Evolutionary conservation across 805 yeast species (phyloP).

Genomic region (Metschnikowia proteae): DNA sequence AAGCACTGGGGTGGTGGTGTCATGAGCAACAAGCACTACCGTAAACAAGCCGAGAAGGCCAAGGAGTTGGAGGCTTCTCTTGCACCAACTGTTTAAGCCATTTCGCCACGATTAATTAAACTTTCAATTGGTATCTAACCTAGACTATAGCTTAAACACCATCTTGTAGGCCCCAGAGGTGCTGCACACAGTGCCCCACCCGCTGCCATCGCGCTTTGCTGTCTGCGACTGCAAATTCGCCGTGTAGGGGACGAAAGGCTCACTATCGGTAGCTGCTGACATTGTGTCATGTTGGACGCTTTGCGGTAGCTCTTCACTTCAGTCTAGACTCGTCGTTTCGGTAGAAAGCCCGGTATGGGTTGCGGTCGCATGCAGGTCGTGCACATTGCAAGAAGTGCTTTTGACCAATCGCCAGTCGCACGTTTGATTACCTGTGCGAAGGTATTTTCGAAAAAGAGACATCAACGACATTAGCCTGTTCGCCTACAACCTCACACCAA

Average conservation of each 20-base stretch:
- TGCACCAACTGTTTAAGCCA: conserved; percentile 7
- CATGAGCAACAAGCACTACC: conserved; percentile 91
- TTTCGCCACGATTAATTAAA: not conserved
- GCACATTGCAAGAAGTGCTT: conserved; percentile 4
- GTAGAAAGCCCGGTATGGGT: not conserved
- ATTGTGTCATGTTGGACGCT: no score
- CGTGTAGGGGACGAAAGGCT: not conserved
- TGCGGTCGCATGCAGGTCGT: conserved; percentile 8
- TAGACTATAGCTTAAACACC: not conserved
- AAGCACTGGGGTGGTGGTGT: conserved; percentile 99
- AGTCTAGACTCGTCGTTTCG: not conserved
- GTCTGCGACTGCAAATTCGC: not conserved
- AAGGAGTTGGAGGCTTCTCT: conserved; percentile 46
- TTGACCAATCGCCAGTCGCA: conserved; percentile 22
- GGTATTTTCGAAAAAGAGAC: conserved; percentile 10
- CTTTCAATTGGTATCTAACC: not conserved
- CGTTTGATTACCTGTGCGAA: conserved; percentile 18
- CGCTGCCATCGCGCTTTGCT: not conserved
- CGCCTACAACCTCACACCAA: conserved; percentile 10
- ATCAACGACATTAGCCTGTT: conserved; percentile 6
- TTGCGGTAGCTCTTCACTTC: no score
- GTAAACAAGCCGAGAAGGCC: conserved; percentile 74
- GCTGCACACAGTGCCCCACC: not conserved
- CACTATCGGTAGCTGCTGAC: no score
- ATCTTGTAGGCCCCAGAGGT: not conserved